These are phyloP conservation scores for Ailanthus altissimus DNA, from an alignment of 345 rosid species.

Conservation along the genomic window DNA sequence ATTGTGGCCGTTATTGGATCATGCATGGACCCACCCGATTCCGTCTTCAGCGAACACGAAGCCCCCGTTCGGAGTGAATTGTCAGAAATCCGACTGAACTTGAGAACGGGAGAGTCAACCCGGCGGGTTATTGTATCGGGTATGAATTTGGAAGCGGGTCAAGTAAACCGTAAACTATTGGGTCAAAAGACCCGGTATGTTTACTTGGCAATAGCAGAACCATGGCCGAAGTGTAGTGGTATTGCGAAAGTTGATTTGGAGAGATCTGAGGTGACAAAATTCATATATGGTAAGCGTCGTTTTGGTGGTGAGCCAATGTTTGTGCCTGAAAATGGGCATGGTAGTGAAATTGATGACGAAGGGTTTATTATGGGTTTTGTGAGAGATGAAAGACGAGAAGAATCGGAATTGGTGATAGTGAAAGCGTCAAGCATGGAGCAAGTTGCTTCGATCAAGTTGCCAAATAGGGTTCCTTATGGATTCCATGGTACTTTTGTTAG, in stretches of 20 bases:
- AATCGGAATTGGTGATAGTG: slow-evolving; percentile 61
- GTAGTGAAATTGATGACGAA: slow-evolving; percentile 36
- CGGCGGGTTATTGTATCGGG: slow-evolving; percentile 42
- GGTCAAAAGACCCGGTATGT: slow-evolving; percentile 57
- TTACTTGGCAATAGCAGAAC: slow-evolving; percentile 74
- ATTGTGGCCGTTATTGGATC: slow-evolving; percentile 57
- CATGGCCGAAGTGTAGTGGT: slow-evolving; percentile 75
- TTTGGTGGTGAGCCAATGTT: slow-evolving; percentile 73
- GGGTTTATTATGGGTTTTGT: slow-evolving; percentile 61
- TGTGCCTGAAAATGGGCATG: slow-evolving; percentile 28
- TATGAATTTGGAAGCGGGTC: slow-evolving; percentile 65
- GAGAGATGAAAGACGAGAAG: slow-evolving; percentile 52
- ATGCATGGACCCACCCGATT: slow-evolving; percentile 76
- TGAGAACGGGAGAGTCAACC: slow-evolving; percentile 46
- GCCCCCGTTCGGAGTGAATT: slow-evolving; percentile 38
- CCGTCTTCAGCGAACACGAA: slow-evolving; percentile 53
- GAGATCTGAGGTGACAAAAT: slow-evolving; percentile 38
- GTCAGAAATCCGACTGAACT: slow-evolving; percentile 55
- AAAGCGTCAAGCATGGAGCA: slow-evolving; percentile 51
- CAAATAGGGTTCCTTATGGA: slow-evolving; percentile 70
- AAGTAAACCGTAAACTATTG: slow-evolving; percentile 39
- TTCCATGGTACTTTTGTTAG: slow-evolving; percentile 74
- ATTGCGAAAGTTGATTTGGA: slow-evolving; percentile 63
- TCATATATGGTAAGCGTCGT: slow-evolving; percentile 47
- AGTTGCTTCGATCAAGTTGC: slow-evolving; percentile 51